A percentile compares a stretch with the other conserved stretches of the same genome.
Conservation (phyloP, 768 basidiomycete genomes). For the Vishniacozyma victoriae region DNA sequence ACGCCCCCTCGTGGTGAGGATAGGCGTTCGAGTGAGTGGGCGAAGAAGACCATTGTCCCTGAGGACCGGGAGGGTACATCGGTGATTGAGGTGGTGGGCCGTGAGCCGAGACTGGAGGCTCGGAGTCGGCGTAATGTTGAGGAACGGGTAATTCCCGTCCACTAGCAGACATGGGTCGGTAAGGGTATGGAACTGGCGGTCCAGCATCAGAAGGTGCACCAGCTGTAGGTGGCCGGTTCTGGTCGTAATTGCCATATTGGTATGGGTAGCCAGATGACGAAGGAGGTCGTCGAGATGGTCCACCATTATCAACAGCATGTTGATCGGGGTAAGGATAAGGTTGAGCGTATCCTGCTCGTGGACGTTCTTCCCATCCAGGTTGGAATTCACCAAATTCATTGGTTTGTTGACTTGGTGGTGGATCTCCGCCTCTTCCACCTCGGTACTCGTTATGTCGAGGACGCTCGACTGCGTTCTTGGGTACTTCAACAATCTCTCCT, state of each 20-base stretch:
- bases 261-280: constrained; percentile 26
- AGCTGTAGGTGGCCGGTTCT: constrained; percentile 19
- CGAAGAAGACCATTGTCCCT: constrained; percentile 31
- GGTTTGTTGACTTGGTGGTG: background rate
- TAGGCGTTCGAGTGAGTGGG: constrained; percentile 20
- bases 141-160: constrained; percentile 37
- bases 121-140: constrained; percentile 37
- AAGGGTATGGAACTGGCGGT: constrained; percentile 31
- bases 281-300: constrained; percentile 28
- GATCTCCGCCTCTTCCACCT: constrained; percentile 7
- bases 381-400: background rate
- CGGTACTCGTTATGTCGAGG: constrained; percentile 31
- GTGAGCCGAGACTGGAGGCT: constrained; percentile 36
- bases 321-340: constrained; percentile 26
- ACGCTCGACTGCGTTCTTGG: constrained; percentile 40
- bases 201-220: constrained; percentile 20
- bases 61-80: constrained; percentile 16
- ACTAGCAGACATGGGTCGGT: constrained; percentile 37
- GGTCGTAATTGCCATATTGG: constrained; percentile 18
- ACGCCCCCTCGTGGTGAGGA: constrained; percentile 7
- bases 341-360: constrained; percentile 26
- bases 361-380: constrained; percentile 5
- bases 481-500: constrained; percentile 45
- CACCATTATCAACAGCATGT: constrained; percentile 16
- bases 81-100: constrained; percentile 36